Evolutionary conservation across 345 rosid genomes (phyloP).

Genomic region (Eucalyptus microcorys): DNA sequence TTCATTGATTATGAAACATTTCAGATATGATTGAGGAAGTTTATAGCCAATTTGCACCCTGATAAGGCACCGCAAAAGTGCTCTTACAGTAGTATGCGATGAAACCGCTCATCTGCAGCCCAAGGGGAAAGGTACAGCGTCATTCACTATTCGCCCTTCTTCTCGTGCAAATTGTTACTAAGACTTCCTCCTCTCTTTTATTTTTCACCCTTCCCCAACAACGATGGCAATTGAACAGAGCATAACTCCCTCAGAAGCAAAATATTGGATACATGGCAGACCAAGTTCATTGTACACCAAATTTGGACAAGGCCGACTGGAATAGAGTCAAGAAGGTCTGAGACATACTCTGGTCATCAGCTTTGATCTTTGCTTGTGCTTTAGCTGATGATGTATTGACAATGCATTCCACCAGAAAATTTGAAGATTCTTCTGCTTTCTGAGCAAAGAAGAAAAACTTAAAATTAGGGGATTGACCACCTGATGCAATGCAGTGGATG

Average conservation of each 20-base stretch:
- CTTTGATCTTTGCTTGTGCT: slow-evolving; percentile 71
- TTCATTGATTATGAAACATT: background rate
- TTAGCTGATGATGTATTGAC: slow-evolving; percentile 71
- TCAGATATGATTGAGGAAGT: background rate
- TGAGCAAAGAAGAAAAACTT: slow-evolving; percentile 95
- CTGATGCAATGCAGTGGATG: slow-evolving; percentile 88
- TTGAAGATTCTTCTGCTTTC: slow-evolving; percentile 58
- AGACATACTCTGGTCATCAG: slow-evolving; percentile 68
- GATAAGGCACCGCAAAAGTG: background rate
- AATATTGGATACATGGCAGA: background rate
- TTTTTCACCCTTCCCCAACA: background rate
- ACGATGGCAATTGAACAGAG: background rate
- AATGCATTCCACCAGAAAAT: slow-evolving; percentile 71
- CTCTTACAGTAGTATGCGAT: background rate
- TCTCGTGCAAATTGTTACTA: background rate
- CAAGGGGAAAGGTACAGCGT: background rate
- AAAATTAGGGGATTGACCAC: slow-evolving; percentile 82
- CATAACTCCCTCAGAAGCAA: background rate
- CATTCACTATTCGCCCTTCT: background rate
- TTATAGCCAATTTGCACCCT: background rate
- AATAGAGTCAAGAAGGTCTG: slow-evolving; percentile 43
- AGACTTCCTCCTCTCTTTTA: background rate
- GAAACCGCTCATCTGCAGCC: background rate
- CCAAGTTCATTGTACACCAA: slow-evolving; percentile 22
- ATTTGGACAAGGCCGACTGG: slow-evolving; percentile 60